Base-by-base conservation (phyloP, 306 rosid species). In the Dryas octopetala region DNA sequence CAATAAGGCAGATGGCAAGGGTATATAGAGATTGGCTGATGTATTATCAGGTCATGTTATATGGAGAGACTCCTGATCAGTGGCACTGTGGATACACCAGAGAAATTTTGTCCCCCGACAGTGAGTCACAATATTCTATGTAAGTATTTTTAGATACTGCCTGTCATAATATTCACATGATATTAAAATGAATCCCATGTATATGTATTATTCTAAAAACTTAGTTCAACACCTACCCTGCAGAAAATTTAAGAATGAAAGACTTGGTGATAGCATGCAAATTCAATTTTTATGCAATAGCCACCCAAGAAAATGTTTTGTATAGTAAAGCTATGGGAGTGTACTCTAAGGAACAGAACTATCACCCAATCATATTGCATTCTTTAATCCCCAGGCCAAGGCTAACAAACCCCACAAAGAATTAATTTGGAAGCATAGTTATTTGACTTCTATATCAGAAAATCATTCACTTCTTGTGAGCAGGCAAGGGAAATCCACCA, bases 11-110 rank as follows among this genome's bases (percentile, higher is more conserved):
- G 76, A 79, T 81, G 77, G 92, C 94, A 17, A 89, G 88, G 81
- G 86, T 82, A 45, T 89, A 83, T 70, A 91, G 89, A 78, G 91
- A 91, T 32, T 84, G 85, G 83, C 49, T 91, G 64, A 88, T 84
- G 81, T 91, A 91, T 86, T 87, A 87, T 62, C 85, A 86, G 84
- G 92, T 91, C 76, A 91, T 91, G 88, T 86, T 85, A 53, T 87
- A 89, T 71, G 94, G 92, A 70, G 92, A 85, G 63, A 60, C 80
- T 68, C 85, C 80, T 32, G 38, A 32, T 10, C 79, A 83, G 86
- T 76, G 86, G 87, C 78, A 82, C 44, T 70, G 78, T 48, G 85
- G 71, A 60, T 70, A 83, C 80, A 68, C 74, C 80, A 68, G 75
- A 66, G 82, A 63, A 52, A 50, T 55, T 64, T 61, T 69, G 50